Conservation (phyloP, 2,329 filamentous ascomycete species). For the Botrytis deweyae region DNA sequence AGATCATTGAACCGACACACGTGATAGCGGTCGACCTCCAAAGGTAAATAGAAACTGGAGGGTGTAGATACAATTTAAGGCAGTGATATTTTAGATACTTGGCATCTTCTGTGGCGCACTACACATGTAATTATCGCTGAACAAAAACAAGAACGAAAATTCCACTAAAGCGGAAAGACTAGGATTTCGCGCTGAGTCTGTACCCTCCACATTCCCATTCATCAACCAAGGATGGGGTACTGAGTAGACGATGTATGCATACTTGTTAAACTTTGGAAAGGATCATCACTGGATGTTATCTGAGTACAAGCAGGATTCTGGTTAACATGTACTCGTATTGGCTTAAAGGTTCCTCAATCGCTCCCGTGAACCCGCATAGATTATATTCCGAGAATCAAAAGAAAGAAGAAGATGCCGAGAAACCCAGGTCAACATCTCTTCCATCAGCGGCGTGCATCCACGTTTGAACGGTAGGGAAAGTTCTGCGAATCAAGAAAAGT, state of each 20-base stretch:
- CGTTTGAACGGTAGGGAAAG: not conserved
- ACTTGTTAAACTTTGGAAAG: not conserved
- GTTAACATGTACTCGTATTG: not conserved
- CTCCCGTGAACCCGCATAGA: not conserved
- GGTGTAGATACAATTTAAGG: not conserved
- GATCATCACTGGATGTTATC: conserved; percentile 13
- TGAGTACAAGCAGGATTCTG: conserved; percentile 9
- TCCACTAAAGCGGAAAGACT: conserved; percentile 1
- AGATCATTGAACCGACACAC: not conserved
- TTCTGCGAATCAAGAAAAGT: not conserved
- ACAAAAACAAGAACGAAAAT: not conserved
- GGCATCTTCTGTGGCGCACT: not conserved
- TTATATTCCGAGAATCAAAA: not conserved
- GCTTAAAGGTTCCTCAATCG: not conserved
- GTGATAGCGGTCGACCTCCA: not conserved
- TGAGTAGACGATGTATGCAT: not conserved
- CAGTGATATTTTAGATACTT: not conserved
- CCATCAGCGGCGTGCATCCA: conserved; percentile 1
- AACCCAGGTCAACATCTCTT: not conserved
- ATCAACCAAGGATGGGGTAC: not conserved
- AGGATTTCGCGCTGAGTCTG: not conserved
- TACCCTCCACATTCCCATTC: not conserved
- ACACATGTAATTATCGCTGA: not conserved
- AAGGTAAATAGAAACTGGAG: not conserved
- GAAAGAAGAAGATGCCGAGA: conserved; percentile 6